phyloP scores from a whole-genome alignment of 2,329 filamentous ascomycete species.

The Sporothrix luriei region DNA sequence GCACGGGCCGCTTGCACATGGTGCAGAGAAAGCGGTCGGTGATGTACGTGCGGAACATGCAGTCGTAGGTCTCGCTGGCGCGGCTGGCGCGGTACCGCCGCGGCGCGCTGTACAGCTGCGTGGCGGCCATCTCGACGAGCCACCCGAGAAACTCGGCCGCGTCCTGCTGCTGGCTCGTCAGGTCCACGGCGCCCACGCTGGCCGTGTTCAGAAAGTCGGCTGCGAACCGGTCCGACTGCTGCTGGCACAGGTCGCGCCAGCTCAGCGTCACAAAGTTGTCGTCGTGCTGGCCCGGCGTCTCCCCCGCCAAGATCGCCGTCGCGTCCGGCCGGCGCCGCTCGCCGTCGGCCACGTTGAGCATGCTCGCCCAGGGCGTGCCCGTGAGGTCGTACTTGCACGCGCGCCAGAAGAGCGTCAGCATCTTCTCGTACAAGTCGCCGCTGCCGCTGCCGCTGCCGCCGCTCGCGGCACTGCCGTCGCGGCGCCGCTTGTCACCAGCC shows the following conservation, averaged over 20 bases:
- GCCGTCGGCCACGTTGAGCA: not conserved
- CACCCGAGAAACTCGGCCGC: constrained; percentile 28
- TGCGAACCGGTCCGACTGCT: not conserved
- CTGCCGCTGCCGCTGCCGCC: too few relatives aligned
- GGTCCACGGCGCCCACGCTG: not conserved
- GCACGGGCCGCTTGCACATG: constrained; percentile 27
- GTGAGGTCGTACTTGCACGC: constrained; percentile 28
- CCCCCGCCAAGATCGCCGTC: too few relatives aligned
- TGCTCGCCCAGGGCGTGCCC: not conserved
- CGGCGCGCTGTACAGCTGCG: constrained; percentile 25
- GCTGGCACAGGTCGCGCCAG: not conserved
- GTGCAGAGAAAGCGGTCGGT: constrained; percentile 26
- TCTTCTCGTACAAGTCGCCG: constrained; percentile 11
- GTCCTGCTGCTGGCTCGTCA: constrained; percentile 28
- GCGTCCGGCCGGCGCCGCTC: not conserved
- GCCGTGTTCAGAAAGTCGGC: not conserved
- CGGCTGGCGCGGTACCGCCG: constrained; percentile 9
- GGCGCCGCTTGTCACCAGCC: not conserved
- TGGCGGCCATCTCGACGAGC: constrained; percentile 24
- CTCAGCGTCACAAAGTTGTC: not conserved
- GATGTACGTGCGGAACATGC: constrained; percentile 28
- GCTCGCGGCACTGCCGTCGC: not conserved
- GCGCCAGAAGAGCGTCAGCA: constrained; percentile 31
- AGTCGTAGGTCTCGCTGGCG: constrained; percentile 16
- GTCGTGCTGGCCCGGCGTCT: not conserved